phyloP scores from a whole-genome alignment of 352 stramenopile species.

The Elongisporangium undulatum region DNA sequence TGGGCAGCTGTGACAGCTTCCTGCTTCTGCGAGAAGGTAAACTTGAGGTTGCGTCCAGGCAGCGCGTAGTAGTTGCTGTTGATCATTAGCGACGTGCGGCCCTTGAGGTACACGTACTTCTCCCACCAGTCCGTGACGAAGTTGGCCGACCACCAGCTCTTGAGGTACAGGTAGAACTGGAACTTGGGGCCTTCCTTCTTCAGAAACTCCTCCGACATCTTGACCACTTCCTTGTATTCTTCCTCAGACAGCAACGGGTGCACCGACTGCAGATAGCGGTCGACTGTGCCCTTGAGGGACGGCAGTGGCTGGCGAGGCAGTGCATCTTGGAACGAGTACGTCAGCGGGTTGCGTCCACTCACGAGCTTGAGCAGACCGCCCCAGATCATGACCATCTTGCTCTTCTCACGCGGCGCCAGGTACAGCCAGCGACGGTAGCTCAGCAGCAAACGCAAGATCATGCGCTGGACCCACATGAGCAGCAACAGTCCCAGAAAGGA shows the following conservation, averaged over 20 bases:
- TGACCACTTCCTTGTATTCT: conserved; percentile 87
- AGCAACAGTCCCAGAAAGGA: conserved; percentile 76
- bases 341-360: conserved; percentile 73
- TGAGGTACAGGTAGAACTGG: conserved; percentile 88
- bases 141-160: conserved; percentile 88
- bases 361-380: conserved; percentile 79
- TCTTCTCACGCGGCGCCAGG: conserved; percentile 64
- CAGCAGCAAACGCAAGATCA: conserved; percentile 77
- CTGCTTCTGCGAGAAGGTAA: conserved; percentile 56
- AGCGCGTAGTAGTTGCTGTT: conserved; percentile 93
- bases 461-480: conserved; percentile 82
- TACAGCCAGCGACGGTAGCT: conserved; percentile 89
- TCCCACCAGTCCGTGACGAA: conserved; percentile 91
- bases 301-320: conserved; percentile 92
- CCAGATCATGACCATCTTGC: conserved; percentile 64
- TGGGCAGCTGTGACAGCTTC: conserved; percentile 59
- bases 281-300: conserved; percentile 90
- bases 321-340: conserved; percentile 90
- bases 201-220: conserved; percentile 83
- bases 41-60: conserved; percentile 53
- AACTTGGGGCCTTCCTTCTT: conserved; percentile 87
- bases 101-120: conserved; percentile 88
- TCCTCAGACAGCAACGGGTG: conserved; percentile 84
- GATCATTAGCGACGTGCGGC: conserved; percentile 86
- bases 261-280: conserved; percentile 90